Evolutionary conservation across 371 early-diverging fungal genomes (phyloP), one percentile per base, ranked within the genome.

Genomic region (Nematocida sp.): DNA sequence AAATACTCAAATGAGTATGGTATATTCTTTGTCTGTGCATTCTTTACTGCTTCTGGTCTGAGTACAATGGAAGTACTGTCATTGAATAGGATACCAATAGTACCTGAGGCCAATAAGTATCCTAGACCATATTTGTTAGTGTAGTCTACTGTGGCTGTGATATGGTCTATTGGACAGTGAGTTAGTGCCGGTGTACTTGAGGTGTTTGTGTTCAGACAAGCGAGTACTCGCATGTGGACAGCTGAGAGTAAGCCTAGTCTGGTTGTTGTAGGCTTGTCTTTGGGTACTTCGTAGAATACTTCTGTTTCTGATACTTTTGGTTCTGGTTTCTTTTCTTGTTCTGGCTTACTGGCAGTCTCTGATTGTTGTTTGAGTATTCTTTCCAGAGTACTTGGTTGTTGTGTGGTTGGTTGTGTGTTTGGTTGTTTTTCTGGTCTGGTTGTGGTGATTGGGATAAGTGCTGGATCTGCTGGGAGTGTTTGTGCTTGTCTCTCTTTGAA

Each of bases 31-130:
- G 17, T 29, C 21, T 31, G 17, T 9, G 34, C 32, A 13, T 15
- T 37, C n/a, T 65, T 45, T 4, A 65, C 54, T 2, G 65, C 53
- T 2, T 35, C 3, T 46, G 32, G 53, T 29, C 65, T 15, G n/a
- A 65, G 29, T 1, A 65, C 65, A 63, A 65, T 23, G 31, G 65
- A 65, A 4, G 65, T 65, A 29, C 65, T n/a, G 55, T 65, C 65
- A 41, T 65, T 65, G 46, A 65, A 65, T 27, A 65, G 54, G 2
- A 65, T 46, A 15, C 65, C 65, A 9, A 54, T 31, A 5, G 65
- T 54, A 15, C 65, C 65, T 9, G 65, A 65, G 2, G 47, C 52
- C 3, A 65, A 35, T 2, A 65, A 23, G 43, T 65, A 65, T 35
- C 65, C 65, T 23, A 65, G 40, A 4, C 65, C 65, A 32, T 65